Evolutionary conservation across 1,139 yeast genomes (phyloP).

Genomic region (Lodderomyces pseudojiufengensis): DNA sequence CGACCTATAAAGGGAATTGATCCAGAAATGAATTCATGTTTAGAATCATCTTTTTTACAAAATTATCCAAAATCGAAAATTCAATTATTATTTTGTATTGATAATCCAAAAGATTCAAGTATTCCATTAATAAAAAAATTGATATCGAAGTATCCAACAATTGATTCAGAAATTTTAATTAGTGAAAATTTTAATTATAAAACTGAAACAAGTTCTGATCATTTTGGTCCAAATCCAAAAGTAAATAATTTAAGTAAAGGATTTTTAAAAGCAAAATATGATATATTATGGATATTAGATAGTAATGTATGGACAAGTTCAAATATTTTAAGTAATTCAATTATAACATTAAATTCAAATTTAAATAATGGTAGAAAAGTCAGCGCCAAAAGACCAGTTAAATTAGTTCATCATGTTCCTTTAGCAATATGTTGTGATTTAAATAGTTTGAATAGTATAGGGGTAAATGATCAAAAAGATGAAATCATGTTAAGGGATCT

Average conservation of each 20-base stretch:
- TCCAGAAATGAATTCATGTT: slow-evolving; percentile 65
- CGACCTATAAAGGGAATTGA: slow-evolving; percentile 86
- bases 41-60: slow-evolving; percentile 67
- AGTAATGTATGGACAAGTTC: slow-evolving; percentile 80
- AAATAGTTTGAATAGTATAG: neutral
- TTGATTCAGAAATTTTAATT: slow-evolving; percentile 58
- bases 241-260: slow-evolving; percentile 84
- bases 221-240: slow-evolving; percentile 85
- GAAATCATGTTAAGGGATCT: slow-evolving; percentile 14
- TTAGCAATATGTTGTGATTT: slow-evolving; percentile 46
- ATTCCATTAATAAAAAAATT: slow-evolving; percentile 53
- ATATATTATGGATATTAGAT: slow-evolving; percentile 84
- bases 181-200: slow-evolving; percentile 33
- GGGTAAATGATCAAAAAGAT: neutral
- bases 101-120: slow-evolving; percentile 60
- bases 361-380: slow-evolving; percentile 46
- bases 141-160: slow-evolving; percentile 50
- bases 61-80: slow-evolving; percentile 55
- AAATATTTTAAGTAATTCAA: slow-evolving; percentile 64
- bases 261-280: slow-evolving; percentile 61
- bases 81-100: slow-evolving; percentile 77
- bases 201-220: slow-evolving; percentile 29
- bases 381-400: slow-evolving; percentile 40
- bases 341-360: slow-evolving; percentile 45
- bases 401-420: slow-evolving; percentile 79